Conservation (phyloP, 228 moss, liverwort and hornwort genomes). For the Sphagnum fallax region DNA sequence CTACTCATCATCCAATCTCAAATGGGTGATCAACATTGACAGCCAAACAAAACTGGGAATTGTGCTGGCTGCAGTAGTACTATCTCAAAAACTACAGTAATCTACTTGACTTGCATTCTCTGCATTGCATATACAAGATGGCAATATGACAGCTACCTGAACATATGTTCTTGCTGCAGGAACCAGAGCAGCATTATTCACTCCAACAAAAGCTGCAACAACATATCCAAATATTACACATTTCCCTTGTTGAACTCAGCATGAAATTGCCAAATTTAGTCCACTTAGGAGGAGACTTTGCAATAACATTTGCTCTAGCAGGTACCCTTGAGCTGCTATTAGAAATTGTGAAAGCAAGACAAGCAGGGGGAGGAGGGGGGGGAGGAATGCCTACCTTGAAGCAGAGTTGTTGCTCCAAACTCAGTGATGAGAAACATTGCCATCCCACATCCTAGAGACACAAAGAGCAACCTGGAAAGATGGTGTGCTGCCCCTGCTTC, state of each 20-base stretch:
- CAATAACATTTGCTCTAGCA: neutral
- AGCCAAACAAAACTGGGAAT: too few species aligned
- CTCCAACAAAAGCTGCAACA: conserved; percentile 48
- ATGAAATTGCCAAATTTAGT: neutral
- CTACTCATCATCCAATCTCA: too few species aligned
- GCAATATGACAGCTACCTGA: conserved; percentile 15
- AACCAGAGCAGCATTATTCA: conserved; percentile 50
- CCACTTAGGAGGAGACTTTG: neutral
- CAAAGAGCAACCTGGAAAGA: conserved; percentile 74
- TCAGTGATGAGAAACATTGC: conserved; percentile 50
- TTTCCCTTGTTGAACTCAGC: neutral
- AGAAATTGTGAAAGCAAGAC: neutral
- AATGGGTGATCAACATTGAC: too few species aligned
- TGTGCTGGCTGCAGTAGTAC: too few species aligned
- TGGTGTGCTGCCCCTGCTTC: conserved; percentile 74
- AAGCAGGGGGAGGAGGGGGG: neutral
- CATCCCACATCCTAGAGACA: conserved; percentile 66
- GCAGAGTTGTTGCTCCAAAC: conserved; percentile 52
- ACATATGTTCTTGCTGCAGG: conserved; percentile 52
- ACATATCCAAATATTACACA: conserved; percentile 3
- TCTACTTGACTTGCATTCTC: too few species aligned
- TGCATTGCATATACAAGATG: too few species aligned
- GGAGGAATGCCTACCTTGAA: conserved; percentile 44
- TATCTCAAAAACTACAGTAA: too few species aligned
- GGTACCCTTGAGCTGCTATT: neutral